Evolutionary conservation across 768 basidiomycete genomes (phyloP), one percentile per base, ranked within the genome.

Genomic region (Panaeolus cyanescens): DNA sequence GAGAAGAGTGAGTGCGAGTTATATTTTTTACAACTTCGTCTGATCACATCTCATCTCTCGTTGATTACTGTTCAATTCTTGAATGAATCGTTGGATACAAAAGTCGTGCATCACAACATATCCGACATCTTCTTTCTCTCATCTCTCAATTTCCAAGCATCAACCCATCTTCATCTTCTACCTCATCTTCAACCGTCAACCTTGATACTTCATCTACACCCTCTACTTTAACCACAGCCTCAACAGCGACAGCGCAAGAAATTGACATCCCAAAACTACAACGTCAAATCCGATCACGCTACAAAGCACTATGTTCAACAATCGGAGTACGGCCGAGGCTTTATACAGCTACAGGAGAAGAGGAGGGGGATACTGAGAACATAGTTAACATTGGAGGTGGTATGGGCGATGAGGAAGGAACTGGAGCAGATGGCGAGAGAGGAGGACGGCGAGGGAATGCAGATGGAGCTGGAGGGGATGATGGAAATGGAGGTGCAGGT

Each of bases 251-350:
- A 22, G 62, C 69, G n/a, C 68, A 77, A 33, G 86, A 88, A 22
- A 54, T 89, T 15, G 95, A 97, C 72, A 84, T 96, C 45, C 75
- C 87, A 8, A 86, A 85, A 59, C 83, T 95, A 28, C 86, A 96
- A 64, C 84, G 88, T 28, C 87, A 92, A 63, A 95, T 98, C 61
- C 85, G 93, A 39, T 92, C 95, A 1, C 84, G 91, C 64, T 97
- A 99, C 75, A 91, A 89, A 68, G 83, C 87, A 0, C 85, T 96
- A 36, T 99, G 96, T 67, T 87, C 95, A 0, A 84, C 86, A 0
- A 79, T 98, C 20, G 92, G 92, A 32, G 83, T 94, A 32, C 75
- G 77, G 30, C 81, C 81, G 0, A 75, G 74, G 53, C 62, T 84
- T 22, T 73, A 76, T 30, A 74, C 77, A 8, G 70, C 64, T 13